phyloP scores from a whole-genome alignment of 140 eudicot species.

The Flaveria floridana region DNA sequence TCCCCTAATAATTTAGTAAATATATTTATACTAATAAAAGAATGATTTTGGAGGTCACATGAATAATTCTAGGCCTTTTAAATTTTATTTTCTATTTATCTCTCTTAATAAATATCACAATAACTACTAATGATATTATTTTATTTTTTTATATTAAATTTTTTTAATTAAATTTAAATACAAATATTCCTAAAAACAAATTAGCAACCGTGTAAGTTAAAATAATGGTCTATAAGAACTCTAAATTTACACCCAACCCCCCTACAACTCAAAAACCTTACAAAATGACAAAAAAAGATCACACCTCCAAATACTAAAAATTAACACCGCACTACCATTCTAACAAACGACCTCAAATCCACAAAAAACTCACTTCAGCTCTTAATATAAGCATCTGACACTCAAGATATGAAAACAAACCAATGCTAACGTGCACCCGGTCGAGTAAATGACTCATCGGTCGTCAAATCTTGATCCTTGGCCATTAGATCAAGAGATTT shows the following conservation, averaged over 20 bases:
- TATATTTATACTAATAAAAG: background rate
- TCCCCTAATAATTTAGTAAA: background rate
- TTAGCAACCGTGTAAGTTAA: background rate
- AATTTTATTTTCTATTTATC: too few relatives aligned
- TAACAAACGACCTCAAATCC: conserved; percentile 4
- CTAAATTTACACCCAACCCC: conserved; percentile 33
- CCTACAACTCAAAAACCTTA: conserved; percentile 35
- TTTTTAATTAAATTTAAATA: background rate
- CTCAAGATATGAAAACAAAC: background rate
- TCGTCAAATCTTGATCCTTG: conserved; percentile 62
- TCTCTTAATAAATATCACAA: too few relatives aligned
- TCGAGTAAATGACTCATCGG: conserved; percentile 72
- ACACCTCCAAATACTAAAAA: conserved; percentile 22
- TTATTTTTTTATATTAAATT: too few relatives aligned
- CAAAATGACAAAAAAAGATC: conserved; percentile 29
- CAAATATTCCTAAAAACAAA: background rate
- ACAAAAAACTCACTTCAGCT: conserved; percentile 19
- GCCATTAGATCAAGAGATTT: conserved; percentile 68
- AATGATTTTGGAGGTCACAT: too few relatives aligned
- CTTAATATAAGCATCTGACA: conserved; percentile 9
- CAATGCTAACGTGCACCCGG: conserved; percentile 35
- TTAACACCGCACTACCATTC: conserved; percentile 23
- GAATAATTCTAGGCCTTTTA: too few relatives aligned
- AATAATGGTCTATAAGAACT: conserved; percentile 15
- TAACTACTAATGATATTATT: too few relatives aligned